Percentiles rank a stretch among this genome's conserved stretches.
Evolutionary conservation across 495 filamentous ascomycete species (phyloP).

Genomic region (Aspergillus bridgeri): DNA sequence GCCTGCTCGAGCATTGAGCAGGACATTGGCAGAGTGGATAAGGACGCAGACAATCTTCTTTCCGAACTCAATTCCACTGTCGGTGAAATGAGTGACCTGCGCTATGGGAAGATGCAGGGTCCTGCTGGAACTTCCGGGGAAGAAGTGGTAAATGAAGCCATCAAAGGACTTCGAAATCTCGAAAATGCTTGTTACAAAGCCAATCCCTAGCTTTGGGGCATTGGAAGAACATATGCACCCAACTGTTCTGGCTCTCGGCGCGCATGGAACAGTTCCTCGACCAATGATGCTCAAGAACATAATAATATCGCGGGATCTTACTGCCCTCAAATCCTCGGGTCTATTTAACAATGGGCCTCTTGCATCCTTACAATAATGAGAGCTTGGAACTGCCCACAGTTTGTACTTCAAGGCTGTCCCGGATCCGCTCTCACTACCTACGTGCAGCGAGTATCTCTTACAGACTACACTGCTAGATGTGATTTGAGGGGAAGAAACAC

Average conservation of each 20-base stretch:
- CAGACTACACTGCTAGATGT: neutral
- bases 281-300: neutral
- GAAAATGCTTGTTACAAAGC: slow-evolving; percentile 57
- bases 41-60: slow-evolving; percentile 59
- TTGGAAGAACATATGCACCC: neutral
- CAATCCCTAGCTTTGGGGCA: neutral
- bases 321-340: neutral
- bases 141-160: slow-evolving; percentile 58
- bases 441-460: neutral
- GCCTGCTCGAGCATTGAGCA: slow-evolving; percentile 63
- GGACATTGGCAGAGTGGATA: slow-evolving; percentile 60
- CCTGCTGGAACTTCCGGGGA: slow-evolving; percentile 47
- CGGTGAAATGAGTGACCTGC: slow-evolving; percentile 73
- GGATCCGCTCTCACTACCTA: neutral
- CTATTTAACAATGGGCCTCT: neutral
- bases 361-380: neutral
- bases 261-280: neutral
- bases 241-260: neutral
- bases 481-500: neutral
- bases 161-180: slow-evolving; percentile 51
- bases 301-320: neutral
- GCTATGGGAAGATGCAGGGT: slow-evolving; percentile 72
- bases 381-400: neutral
- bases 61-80: slow-evolving; percentile 60
- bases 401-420: neutral